Evolutionary conservation across 768 basidiomycete genomes (phyloP).

Genomic region (Xerocomellus chrysenteron): DNA sequence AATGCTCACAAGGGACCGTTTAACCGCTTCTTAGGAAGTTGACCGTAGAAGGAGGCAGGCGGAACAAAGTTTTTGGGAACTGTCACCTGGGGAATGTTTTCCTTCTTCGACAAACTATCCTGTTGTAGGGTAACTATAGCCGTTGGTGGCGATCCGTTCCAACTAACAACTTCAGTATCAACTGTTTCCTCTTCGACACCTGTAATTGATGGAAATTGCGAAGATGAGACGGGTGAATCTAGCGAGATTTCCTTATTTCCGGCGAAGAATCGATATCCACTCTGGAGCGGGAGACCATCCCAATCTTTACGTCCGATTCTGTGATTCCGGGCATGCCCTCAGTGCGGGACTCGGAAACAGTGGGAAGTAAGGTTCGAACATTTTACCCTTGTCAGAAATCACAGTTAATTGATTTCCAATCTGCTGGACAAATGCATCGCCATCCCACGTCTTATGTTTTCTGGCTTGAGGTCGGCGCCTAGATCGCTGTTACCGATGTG

Average conservation of each 20-base stretch:
- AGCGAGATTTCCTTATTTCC: constrained; percentile 64
- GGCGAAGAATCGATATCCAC: constrained; percentile 43
- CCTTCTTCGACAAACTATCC: constrained; percentile 12
- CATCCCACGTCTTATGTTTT: constrained; percentile 89
- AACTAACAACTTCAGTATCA: constrained; percentile 19
- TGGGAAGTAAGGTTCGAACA: constrained; percentile 40
- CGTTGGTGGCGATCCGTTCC: constrained; percentile 16
- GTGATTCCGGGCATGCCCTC: constrained; percentile 2
- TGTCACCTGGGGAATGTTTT: constrained; percentile 19
- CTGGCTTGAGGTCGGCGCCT: constrained; percentile 73
- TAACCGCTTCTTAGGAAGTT: constrained; percentile 31
- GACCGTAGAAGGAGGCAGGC: constrained; percentile 62
- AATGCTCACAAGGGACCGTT: constrained; percentile 24
- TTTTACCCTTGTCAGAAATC: constrained; percentile 68
- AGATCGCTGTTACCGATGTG: constrained; percentile 1
- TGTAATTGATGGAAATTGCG: constrained; percentile 50
- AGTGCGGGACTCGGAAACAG: neutral
- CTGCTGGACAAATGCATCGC: constrained; percentile 62
- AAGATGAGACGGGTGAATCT: constrained; percentile 47
- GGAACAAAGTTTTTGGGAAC: constrained; percentile 41
- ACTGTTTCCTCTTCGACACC: constrained; percentile 31
- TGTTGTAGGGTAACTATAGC: constrained; percentile 5
- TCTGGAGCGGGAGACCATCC: constrained; percentile 51
- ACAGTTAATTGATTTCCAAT: constrained; percentile 53
- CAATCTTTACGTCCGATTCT: constrained; percentile 65